These are phyloP conservation scores for Eugenia klotzschiana DNA, from an alignment of 441 rosid genomes.

Conservation along the genomic window DNA sequence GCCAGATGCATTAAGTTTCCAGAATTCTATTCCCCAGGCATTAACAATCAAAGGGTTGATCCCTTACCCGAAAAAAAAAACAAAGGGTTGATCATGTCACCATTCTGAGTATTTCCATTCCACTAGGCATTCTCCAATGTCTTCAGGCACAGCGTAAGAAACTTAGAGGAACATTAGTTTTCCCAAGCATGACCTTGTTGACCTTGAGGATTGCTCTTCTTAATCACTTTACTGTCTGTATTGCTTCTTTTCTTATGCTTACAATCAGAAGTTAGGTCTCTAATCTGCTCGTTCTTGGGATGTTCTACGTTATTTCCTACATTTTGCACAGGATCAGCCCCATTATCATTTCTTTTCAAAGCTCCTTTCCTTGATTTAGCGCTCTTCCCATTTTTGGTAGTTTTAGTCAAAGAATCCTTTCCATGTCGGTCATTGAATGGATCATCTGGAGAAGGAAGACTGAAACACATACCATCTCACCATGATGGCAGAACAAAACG, in stretches of 20 bases:
- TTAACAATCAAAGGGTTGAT: constrained; percentile 14
- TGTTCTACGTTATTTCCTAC: not conserved
- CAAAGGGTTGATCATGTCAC: constrained; percentile 11
- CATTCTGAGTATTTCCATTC: constrained; percentile 10
- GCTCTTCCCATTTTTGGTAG: constrained; percentile 16
- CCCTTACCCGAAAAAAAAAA: too few species aligned
- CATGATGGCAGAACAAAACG: not conserved
- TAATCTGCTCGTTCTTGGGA: constrained; percentile 9
- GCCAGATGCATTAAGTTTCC: constrained; percentile 42
- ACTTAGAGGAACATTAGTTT: constrained; percentile 37
- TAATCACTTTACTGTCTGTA: constrained; percentile 1
- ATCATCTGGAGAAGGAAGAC: constrained; percentile 69
- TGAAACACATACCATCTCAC: constrained; percentile 66
- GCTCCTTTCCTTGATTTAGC: constrained; percentile 2
- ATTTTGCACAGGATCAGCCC: constrained; percentile 2
- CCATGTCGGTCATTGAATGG: constrained; percentile 58
- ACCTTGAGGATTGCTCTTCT: constrained; percentile 1
- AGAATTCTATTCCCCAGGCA: constrained; percentile 77
- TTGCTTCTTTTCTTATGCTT: not conserved
- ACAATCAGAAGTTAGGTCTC: not conserved
- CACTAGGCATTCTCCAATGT: constrained; percentile 39
- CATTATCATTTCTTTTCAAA: not conserved
- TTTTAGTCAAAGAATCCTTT: constrained; percentile 13
- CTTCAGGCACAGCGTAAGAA: constrained; percentile 41
- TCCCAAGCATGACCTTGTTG: constrained; percentile 7